Percentiles rank a stretch among this genome's conserved stretches.
Evolutionary conservation across 2,329 filamentous ascomycete genomes (phyloP).

Genomic region (Onygenales sp.): DNA sequence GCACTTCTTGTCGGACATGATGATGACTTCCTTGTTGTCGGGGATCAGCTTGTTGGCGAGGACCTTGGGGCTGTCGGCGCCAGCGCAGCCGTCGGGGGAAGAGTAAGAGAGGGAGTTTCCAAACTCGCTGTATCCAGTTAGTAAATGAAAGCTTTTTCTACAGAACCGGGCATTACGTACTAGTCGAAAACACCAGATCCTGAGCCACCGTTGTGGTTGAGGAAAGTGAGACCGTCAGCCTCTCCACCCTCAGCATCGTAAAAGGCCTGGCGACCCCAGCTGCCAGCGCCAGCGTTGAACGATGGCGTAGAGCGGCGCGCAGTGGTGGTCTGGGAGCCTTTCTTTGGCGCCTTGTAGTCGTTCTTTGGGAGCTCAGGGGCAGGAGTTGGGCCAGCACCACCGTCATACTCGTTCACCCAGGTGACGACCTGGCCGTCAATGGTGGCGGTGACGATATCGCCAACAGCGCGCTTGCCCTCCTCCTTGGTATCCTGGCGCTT

Average conservation of each 20-base stretch:
- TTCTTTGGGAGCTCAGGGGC: constrained; percentile 6
- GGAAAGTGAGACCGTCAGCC: constrained; percentile 47
- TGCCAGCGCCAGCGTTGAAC: constrained; percentile 16
- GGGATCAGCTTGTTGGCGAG: constrained; percentile 42
- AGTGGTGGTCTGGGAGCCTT: neutral
- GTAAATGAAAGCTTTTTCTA: neutral
- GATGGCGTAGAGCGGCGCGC: constrained; percentile 7
- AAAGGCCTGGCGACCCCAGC: constrained; percentile 39
- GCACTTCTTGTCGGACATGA: constrained; percentile 45
- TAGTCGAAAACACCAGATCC: constrained; percentile 48
- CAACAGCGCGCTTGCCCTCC: constrained; percentile 40
- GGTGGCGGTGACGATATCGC: constrained; percentile 45
- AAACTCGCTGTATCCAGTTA: constrained; percentile 26
- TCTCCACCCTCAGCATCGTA: constrained; percentile 36
- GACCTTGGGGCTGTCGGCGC: constrained; percentile 38
- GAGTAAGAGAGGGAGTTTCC: constrained; percentile 51
- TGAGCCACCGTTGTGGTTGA: constrained; percentile 48
- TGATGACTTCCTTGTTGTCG: constrained; percentile 42
- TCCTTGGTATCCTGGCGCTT: constrained; percentile 10
- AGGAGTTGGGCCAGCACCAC: constrained; percentile 15
- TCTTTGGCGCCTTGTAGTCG: neutral
- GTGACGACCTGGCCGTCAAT: constrained; percentile 50
- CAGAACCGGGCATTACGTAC: constrained; percentile 18
- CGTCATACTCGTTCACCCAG: constrained; percentile 50
- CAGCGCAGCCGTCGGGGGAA: constrained; percentile 37